Conservation (phyloP, 805 yeast genomes). For the Metschnikowia henanensis region DNA sequence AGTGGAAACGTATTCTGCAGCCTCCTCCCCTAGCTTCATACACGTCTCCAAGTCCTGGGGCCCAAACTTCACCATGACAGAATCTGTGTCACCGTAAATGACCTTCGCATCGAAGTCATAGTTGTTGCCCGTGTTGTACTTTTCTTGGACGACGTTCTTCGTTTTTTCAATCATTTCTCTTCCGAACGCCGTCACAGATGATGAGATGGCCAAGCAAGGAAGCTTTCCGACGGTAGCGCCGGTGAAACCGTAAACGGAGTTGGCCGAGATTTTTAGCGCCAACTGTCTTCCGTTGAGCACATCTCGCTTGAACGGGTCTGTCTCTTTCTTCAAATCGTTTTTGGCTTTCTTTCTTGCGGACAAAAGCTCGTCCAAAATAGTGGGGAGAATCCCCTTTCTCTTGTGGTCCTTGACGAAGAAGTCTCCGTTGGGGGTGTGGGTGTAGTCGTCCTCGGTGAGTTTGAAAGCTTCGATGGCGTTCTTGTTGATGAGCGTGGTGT, state of each 20-base stretch:
- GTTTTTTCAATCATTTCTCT: conserved; percentile 96
- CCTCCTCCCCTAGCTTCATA: conserved; percentile 92
- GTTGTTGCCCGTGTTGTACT: conserved; percentile 81
- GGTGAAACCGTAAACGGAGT: conserved; percentile 98
- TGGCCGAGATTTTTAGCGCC: conserved; percentile 95
- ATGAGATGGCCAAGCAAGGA: conserved; percentile 95
- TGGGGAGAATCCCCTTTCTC: conserved; percentile 88
- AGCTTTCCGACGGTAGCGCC: conserved; percentile 98
- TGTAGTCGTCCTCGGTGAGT: conserved; percentile 74
- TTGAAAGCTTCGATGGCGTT: conserved; percentile 64
- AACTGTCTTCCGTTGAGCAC: conserved; percentile 96
- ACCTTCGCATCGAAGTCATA: conserved; percentile 83
- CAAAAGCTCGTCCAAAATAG: conserved; percentile 83
- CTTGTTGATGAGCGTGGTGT: conserved; percentile 80
- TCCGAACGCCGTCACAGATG: conserved; percentile 94
- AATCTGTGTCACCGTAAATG: conserved; percentile 98
- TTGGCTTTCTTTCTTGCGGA: conserved; percentile 93
- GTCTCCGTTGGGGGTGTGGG: conserved; percentile 89
- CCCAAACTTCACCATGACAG: conserved; percentile 98
- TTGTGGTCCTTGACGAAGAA: conserved; percentile 69
- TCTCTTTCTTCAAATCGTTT: conserved; percentile 84
- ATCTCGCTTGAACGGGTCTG: conserved; percentile 90
- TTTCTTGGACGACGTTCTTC: conserved; percentile 78
- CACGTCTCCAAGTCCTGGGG: conserved; percentile 73
- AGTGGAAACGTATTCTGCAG: conserved; percentile 84